phyloP scores from a whole-genome alignment of 2,329 filamentous ascomycete genomes.

The Tolypocladium cylindrosporum region DNA sequence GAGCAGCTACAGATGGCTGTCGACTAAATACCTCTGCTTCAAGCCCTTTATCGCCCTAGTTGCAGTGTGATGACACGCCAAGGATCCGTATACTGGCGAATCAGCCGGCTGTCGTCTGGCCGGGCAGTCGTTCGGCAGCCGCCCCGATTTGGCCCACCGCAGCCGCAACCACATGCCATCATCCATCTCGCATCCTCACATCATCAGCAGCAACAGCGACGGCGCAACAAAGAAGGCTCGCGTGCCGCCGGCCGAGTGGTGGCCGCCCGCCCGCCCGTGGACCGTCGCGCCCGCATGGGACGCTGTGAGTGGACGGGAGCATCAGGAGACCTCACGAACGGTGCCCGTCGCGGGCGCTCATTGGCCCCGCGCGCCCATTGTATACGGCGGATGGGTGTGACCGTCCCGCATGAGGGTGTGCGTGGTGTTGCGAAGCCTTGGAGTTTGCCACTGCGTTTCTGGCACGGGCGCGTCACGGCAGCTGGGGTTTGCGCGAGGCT shows the following conservation, averaged over 20 bases:
- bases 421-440: background rate
- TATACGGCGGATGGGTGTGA: background rate
- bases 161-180: background rate
- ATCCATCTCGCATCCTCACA: background rate
- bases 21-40: background rate
- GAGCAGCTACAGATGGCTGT: background rate
- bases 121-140: background rate
- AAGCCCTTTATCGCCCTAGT: background rate
- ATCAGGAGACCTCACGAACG: background rate
- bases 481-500: background rate
- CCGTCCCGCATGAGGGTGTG: background rate
- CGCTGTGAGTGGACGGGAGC: background rate
- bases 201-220: background rate
- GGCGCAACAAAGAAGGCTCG: background rate
- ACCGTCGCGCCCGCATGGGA: background rate
- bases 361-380: background rate
- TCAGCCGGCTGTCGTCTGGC: background rate
- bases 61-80: background rate
- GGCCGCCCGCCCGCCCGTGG: background rate
- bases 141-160: conserved; percentile 1
- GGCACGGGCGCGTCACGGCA: background rate
- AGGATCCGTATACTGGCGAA: background rate
- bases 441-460: background rate
- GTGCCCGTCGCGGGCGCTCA: background rate
- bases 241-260: background rate